Evolutionary conservation across 2,329 filamentous ascomycete genomes (phyloP), one percentile per base, ranked within the genome.

Genomic region (Tolypocladium inflatum): DNA sequence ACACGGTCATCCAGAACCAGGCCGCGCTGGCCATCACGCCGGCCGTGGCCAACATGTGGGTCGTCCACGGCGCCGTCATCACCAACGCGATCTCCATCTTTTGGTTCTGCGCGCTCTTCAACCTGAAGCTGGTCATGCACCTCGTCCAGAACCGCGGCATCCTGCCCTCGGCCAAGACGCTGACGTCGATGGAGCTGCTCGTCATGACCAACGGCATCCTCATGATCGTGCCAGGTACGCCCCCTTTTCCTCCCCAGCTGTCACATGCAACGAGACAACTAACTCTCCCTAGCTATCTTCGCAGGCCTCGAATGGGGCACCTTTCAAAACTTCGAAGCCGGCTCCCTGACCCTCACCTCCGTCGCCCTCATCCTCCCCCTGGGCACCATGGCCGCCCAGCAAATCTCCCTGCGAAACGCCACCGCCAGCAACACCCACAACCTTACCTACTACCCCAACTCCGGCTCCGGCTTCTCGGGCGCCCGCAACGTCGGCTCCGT

Each of bases 81-180:
- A 66, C 73, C 54, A 75, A 74, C n/a, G 70, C 72, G 21, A 60
- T 72, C 13, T 75, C 73, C 19, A 76, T 78, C 39, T 74, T 72
- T 59, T 84, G 79, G 75, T 84, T 81, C 70, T 82, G 79, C 63
- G 76, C 78, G 43, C 63, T 84, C 41, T 84, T 84, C 71, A 81
- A 81, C 65, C 62, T 74, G 57, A 78, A 81, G 58, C 71, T 84
- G 11, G 66, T 78, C 55, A 63, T 70, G 23, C 81, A 84, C 64
- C 72, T 84, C 60, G 67, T 74, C 50, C 66, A 69, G 10, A 79
- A 78, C 61, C 71, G 79, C 33, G 76, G 74, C 53, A 66, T 84
- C 8, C 70, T 83, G 1, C 75, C 76, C 1, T 70, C 69, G 1
- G 67, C 73, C 4, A 70, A 70, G 54, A 68, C 73, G 0, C 64